Percentiles rank a stretch among this genome's conserved stretches.
Conservation (phyloP, 1,284 basidiomycete genomes). For the Rhodotorula sp. region DNA sequence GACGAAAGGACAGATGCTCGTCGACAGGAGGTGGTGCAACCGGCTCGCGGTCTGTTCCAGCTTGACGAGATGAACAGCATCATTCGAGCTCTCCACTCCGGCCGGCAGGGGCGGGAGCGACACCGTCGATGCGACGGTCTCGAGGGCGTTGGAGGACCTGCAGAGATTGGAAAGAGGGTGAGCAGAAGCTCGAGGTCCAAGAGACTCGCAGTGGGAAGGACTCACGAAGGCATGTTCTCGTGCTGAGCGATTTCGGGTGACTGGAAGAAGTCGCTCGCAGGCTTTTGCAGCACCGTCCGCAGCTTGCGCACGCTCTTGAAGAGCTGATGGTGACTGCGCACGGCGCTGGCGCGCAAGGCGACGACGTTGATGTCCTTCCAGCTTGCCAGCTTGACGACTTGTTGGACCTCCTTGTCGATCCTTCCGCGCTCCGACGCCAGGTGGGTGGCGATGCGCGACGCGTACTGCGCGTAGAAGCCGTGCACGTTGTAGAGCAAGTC, state of each 20-base stretch:
- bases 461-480: constrained; percentile 67
- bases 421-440: constrained; percentile 62
- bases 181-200: background rate
- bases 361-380: constrained; percentile 98
- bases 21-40: constrained; percentile 18
- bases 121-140: background rate
- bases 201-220: no score
- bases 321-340: constrained; percentile 84
- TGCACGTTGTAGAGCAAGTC: constrained; percentile 68
- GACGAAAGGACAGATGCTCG: constrained; percentile 13
- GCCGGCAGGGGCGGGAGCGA: constrained; percentile 17
- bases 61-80: constrained; percentile 23
- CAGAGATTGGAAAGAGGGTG: no score
- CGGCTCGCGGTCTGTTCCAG: constrained; percentile 40
- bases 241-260: constrained; percentile 29
- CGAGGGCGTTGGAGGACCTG: background rate
- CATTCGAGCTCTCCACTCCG: background rate
- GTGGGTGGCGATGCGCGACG: constrained; percentile 56
- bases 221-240: constrained; percentile 2
- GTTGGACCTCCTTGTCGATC: constrained; percentile 78
- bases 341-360: constrained; percentile 87
- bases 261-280: constrained; percentile 53
- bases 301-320: constrained; percentile 91
- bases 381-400: constrained; percentile 90
- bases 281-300: constrained; percentile 79